Base-by-base conservation (phyloP, 495 filamentous ascomycete species). In the Penicillium herquei region DNA sequence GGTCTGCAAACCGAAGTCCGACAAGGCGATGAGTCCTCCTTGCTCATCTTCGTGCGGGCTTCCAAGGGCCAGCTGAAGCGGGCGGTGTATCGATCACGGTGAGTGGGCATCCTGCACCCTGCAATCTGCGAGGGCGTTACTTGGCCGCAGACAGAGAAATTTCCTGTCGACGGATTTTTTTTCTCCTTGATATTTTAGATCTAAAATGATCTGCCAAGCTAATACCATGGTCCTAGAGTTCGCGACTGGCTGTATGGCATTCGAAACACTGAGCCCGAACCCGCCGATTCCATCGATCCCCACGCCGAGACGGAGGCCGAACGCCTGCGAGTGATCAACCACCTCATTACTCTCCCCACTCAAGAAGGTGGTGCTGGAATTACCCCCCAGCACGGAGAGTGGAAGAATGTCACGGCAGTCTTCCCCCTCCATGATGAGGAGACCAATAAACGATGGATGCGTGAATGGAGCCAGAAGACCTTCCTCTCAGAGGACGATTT, bases 231-330 rank as follows among this genome's bases (percentile, higher is more conserved):
- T 60, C 1, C 6, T 26, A 91, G 94, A 48, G 86, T 97, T 44
- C 91, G 91, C 64, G 95, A 98, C 75, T 98, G 94, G 94, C 87
- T 98, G 26, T 88, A 92, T 73, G 91, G 94, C 33, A 87, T 97
- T 37, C 87, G 91, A 40, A 78, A 86, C 56, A 78, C 81, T 13
- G 87, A 92, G 31, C 95, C 93, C 1, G 86, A 89, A 52, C 56
- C 63, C 6, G 67, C 72, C 30, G 84, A 85, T 67, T 85, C 92
- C 52, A 86, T 86, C 21, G 76, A 84, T 49, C 87, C 92, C 0
- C 75, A 95, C 39, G 89, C 84, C 6, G 90, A 96, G 69, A 90
- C 84, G 6, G 90, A 96, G 69, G 92, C 92, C 9, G 94, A 98
- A 74, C 83, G 93, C 9, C 78, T 96, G 32, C 84, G 95, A 44